A percentile compares a stretch with the other conserved stretches of the same genome.
These are phyloP conservation scores for Escallonia herrerae DNA, from an alignment of 129 eudicot species.

Conservation along the genomic window DNA sequence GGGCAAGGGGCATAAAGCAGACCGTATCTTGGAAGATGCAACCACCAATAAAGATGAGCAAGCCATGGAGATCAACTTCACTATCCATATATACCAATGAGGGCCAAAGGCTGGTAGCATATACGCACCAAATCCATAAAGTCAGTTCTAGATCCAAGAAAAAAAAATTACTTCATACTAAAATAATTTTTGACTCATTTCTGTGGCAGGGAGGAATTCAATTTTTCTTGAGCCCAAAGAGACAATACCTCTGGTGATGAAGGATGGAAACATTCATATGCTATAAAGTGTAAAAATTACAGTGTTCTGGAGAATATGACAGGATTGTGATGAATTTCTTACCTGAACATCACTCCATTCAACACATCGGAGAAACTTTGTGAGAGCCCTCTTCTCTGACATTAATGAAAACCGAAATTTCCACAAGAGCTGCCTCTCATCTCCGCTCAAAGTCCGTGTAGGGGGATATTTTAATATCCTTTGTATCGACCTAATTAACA, in stretches of 20 bases:
- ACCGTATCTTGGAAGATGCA: not conserved
- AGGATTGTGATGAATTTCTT: not conserved
- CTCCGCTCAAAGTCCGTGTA: conserved; percentile 89
- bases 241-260: too few relatives aligned
- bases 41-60: not conserved
- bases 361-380: conserved; percentile 95
- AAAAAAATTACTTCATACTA: too few relatives aligned
- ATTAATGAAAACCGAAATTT: conserved; percentile 92
- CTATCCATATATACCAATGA: not conserved
- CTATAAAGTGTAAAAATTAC: too few relatives aligned
- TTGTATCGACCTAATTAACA: conserved; percentile 72
- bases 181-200: too few relatives aligned
- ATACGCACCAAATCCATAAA: too few relatives aligned
- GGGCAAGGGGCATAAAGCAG: too few relatives aligned
- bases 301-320: too few relatives aligned
- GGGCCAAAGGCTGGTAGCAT: not conserved
- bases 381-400: conserved; percentile 90
- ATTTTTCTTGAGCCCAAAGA: too few relatives aligned
- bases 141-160: too few relatives aligned
- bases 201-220: too few relatives aligned
- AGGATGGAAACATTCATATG: too few relatives aligned
- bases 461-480: conserved; percentile 91
- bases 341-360: conserved; percentile 99
- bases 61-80: not conserved
- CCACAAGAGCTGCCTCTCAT: conserved; percentile 93